phyloP scores from a whole-genome alignment of 75 land plant genomes.

The Sequoia sempervirens region DNA sequence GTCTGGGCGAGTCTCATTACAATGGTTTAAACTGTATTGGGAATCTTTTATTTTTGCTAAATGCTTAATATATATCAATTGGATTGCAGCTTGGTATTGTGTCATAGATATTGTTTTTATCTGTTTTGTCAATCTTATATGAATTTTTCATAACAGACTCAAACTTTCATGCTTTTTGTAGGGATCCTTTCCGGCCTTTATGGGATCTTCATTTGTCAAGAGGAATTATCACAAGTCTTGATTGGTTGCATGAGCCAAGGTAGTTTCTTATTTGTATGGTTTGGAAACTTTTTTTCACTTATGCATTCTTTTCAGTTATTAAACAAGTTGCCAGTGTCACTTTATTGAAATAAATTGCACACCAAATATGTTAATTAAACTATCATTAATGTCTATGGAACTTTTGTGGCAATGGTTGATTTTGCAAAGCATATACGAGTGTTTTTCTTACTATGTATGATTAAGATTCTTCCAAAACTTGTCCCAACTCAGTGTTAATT shows the following conservation, averaged over 20 bases:
- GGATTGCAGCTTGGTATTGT: neutral
- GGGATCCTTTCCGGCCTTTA: slow-evolving; percentile 85
- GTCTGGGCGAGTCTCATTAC: no score
- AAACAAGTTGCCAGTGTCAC: neutral
- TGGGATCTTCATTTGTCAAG: slow-evolving; percentile 53
- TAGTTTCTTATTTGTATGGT: slow-evolving; percentile 15
- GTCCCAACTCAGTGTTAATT: neutral
- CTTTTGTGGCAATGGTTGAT: neutral
- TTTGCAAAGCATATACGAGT: neutral
- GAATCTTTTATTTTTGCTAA: neutral
- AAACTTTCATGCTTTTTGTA: slow-evolving; percentile 19
- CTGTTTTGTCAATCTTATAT: neutral
- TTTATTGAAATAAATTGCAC: neutral
- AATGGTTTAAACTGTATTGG: no score
- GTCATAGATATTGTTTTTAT: neutral
- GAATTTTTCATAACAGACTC: neutral
- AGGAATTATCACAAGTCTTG: slow-evolving; percentile 52
- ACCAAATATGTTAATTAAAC: neutral
- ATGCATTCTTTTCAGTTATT: neutral
- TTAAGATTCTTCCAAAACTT: neutral
- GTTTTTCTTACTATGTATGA: neutral
- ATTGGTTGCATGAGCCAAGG: slow-evolving; percentile 85
- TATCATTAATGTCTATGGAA: neutral
- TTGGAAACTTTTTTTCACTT: neutral
- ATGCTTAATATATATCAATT: neutral